Evolutionary conservation across 2,329 filamentous ascomycete species (phyloP), one percentile per base, ranked within the genome.

Genomic region (Pseudogymnoascus sp.): DNA sequence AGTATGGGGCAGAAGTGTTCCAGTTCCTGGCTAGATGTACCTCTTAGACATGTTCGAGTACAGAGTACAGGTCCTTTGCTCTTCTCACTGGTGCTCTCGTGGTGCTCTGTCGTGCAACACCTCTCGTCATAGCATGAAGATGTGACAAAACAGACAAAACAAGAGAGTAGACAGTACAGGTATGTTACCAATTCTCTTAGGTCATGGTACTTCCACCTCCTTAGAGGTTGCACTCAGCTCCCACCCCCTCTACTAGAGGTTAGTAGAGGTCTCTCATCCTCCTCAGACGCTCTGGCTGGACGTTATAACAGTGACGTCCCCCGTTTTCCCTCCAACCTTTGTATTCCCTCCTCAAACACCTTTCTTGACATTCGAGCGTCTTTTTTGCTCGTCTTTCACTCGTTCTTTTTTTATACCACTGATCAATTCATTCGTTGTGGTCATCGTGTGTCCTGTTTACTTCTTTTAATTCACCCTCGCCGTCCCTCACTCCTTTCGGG

Each of bases 321-420:
- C 49, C 49, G 16, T 55, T 55, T 55, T 33, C 49, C 28, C n/a
- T 55, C 16, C 28, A 55, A 12, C 49, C 28, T 55, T 35, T 22
- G 16, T 55, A 33, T 55, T 33, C 28, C 28, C 16, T 22, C 49
- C 28, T 55, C 49, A 33, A 52, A 19, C 23, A 28, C 49, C n/a
- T 14, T 33, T 33, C 28, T 33, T 22, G 49, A 55, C 45, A 55
- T 35, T 55, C 49, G 49, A 55, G 49, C 49, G 28, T 22, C 49
- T 55, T 55, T 55, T 55, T 33, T 55, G 49, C 49, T 55, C 49
- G 49, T 55, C 49, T 55, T 55, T 55, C 49, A 55, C 49, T 55
- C 49, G 49, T 55, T 55, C 49, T 19, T 55, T 12, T 55, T 55
- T 55, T 28, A 25, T 23, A 55, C 16, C 16, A 28, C 45, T 55